Evolutionary conservation across 106 monocot genomes (phyloP), one percentile per base, ranked within the genome.

Genomic region (Platanthera guangdongensis): DNA sequence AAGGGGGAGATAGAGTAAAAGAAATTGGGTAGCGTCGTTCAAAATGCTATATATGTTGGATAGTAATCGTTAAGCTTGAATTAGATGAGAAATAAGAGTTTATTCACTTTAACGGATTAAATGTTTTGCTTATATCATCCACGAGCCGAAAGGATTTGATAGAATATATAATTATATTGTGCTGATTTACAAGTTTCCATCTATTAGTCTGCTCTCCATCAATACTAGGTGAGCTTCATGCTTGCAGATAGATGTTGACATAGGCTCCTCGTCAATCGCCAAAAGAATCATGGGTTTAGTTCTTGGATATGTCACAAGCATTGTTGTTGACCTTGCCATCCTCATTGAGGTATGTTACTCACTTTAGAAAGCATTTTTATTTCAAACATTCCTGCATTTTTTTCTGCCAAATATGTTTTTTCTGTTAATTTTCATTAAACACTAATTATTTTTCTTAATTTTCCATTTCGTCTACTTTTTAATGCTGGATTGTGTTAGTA

Each of bases 281-380:
- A 87, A 78, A 64, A 94, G 86, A 51, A 89, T 97, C 52, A 89
- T 97, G 39, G 78, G 88, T 80, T 81, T 97, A 75, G 91, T 94
- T 79, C 84, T 97, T 72, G 93, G 93, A 69, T 91, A 97, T 77
- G 75, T 87, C 80, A 97, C 97, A 47, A 78, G 87, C 81, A 86
- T 97, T 74, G 94, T 89, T 65, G 97, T 97, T 74, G 97, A 97
- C 74, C 91, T 97, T 80, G 93, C 97, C 10, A 97, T 97, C 68
- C 78, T 97, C 47, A 85, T 97, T 84, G 97, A 97, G 97, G 97
- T 97, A 28, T 54, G 73, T 39, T 50, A 18, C 50, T 69, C 16
- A 46, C 18, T 70, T 8, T 70, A 13, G 47, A 70, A 47, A 47
- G 48, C 47, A 6, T 47, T 48, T 22, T 51, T 72, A 9, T 50